Evolutionary conservation across 257 asterid genomes (phyloP), one percentile per base, ranked within the genome.

Genomic region (Echites panduratus): DNA sequence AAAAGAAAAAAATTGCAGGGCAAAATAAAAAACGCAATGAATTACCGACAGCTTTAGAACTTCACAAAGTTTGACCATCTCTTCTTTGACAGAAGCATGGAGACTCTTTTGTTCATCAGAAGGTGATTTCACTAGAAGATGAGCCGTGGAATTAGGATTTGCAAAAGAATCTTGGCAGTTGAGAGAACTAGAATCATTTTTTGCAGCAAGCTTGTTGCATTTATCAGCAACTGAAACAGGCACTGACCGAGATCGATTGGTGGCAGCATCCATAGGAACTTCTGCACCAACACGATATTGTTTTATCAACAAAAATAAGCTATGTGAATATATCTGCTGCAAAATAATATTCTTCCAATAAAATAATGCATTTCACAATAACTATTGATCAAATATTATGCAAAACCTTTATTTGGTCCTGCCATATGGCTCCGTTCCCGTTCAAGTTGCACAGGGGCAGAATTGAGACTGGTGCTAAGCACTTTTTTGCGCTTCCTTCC

Each of bases 401-500:
- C 38, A 29, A 35, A 61, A 82, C 84, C 85, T 74, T 61, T 73
- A 40, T 80, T 69, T 17, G 66, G 44, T 35, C 63, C 77, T 32
- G 72, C 74, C 79, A 59, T 68, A 66, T 72, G 78, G 67, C 52
- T 77, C 24, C 68, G 71, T 68, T 65, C 78, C 40, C 53, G 62
- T 50, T 70, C 82, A 70, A 47, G 65, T 19, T 72, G 84, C 76
- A 44, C 50, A 64, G 82, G 49, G 72, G 76, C 54, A 41, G 76
- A 71, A 77, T 52, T 76, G 38, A 74, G 68, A 75, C 73, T 75
- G 75, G 79, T 85, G 77, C 70, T 80, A 35, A 74, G 79, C 70
- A 75, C 72, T 80, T 83, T 91, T 80, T 81, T 87, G 73, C 86
- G 89, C 78, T 90, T 91, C 81, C 82, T 90, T 56, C 65, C 86